Percentiles rank a stretch among this genome's conserved stretches.
These are phyloP conservation scores for Exophiala sp. DNA, from an alignment of 2,329 filamentous ascomycete genomes.

Conservation along the genomic window DNA sequence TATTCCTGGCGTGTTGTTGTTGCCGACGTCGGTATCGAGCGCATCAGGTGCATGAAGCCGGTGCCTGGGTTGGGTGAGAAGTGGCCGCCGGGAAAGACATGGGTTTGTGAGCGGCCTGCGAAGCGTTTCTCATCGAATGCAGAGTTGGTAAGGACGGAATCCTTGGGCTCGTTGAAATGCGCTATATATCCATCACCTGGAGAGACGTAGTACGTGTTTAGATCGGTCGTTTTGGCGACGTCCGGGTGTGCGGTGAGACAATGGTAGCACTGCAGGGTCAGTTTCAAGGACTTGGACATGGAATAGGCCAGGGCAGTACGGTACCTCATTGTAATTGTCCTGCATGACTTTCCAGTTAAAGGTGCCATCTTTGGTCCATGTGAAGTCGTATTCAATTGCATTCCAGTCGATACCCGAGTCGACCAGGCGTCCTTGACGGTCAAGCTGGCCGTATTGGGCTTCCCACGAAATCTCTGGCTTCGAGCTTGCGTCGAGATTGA, in stretches of 20 bases:
- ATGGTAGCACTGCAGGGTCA: constrained; percentile 46
- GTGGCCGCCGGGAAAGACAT: constrained; percentile 31
- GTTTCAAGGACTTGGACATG: neutral
- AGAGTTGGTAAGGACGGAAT: constrained; percentile 17
- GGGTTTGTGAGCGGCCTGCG: constrained; percentile 35
- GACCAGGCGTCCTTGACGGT: constrained; percentile 47
- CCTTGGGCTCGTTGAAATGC: constrained; percentile 41
- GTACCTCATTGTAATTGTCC: constrained; percentile 55
- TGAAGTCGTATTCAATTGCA: constrained; percentile 47
- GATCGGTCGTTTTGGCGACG: constrained; percentile 53
- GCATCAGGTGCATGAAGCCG: constrained; percentile 13
- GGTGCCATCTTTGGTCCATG: constrained; percentile 20
- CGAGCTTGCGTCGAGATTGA: constrained; percentile 50
- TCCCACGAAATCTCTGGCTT: constrained; percentile 18
- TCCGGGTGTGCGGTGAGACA: constrained; percentile 58
- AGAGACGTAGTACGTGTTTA: constrained; percentile 54
- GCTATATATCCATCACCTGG: constrained; percentile 53
- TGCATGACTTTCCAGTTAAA: constrained; percentile 37
- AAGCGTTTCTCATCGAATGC: constrained; percentile 33
- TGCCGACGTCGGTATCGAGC: constrained; percentile 53
- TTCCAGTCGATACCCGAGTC: constrained; percentile 54
- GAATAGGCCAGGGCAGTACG: too few species aligned
- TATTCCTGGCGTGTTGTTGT: constrained; percentile 56
- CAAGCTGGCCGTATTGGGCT: constrained; percentile 26
- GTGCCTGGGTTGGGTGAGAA: constrained; percentile 17